Conservation (phyloP, 75 land plant genomes). For the Adiantum capillusveneris region DNA sequence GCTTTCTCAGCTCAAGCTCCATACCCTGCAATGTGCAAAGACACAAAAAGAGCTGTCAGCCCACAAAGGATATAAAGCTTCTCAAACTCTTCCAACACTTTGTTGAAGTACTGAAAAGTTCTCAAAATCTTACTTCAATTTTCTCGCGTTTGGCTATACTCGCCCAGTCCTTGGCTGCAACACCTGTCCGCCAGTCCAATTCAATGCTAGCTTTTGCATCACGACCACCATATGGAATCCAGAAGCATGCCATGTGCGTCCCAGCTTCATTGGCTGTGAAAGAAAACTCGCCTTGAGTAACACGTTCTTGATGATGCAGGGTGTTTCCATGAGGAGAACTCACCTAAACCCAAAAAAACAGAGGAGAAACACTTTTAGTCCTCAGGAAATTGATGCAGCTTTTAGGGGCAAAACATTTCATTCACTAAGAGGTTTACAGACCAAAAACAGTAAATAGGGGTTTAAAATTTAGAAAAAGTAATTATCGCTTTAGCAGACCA, state of each 20-base stretch:
- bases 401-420: too few species aligned
- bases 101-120: too few species aligned
- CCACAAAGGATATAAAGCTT: too few species aligned
- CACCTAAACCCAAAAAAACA: too few species aligned
- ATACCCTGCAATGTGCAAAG: conserved; percentile 43
- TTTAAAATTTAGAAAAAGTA: too few species aligned
- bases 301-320: conserved; percentile 50
- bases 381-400: too few species aligned
- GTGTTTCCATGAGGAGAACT: conserved; percentile 64
- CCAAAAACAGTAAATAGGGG: too few species aligned
- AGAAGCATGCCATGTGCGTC: conserved; percentile 66
- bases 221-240: conserved; percentile 29
- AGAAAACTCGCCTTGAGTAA: conserved; percentile 57
- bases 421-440: too few species aligned
- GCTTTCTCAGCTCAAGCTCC: conserved; percentile 79
- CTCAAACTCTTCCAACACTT: neutral
- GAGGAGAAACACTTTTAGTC: too few species aligned
- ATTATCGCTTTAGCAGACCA: too few species aligned
- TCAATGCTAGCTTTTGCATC: conserved; percentile 23
- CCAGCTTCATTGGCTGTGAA: conserved; percentile 73
- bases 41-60: too few species aligned
- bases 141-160: conserved; percentile 78
- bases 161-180: conserved; percentile 83
- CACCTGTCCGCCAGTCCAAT: conserved; percentile 79
- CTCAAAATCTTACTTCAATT: conserved; percentile 43